Conservation (phyloP, 1,284 basidiomycete species). For the Apiotrichum mycotoxinovorans region DNA sequence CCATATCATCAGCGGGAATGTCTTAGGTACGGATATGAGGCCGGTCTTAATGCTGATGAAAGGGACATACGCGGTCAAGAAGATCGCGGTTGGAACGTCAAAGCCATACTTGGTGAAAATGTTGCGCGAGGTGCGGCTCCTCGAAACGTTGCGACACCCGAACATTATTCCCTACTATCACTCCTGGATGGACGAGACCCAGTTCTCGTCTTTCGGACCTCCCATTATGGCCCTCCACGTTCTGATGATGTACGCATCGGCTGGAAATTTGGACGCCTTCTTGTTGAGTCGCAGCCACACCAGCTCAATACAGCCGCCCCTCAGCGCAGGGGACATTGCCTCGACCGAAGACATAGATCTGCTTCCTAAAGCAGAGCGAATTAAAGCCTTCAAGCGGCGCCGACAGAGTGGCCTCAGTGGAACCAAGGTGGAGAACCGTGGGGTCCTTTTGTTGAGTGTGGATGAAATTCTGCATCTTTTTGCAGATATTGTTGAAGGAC, state of each 20-base stretch:
- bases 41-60: not conserved
- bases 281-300: constrained; percentile 62
- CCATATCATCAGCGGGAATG: constrained; percentile 39
- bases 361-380: constrained; percentile 58
- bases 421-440: constrained; percentile 47
- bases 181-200: constrained; percentile 81
- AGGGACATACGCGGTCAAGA: constrained; percentile 79
- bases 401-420: constrained; percentile 40
- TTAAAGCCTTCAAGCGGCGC: constrained; percentile 52
- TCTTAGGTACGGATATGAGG: constrained; percentile 22
- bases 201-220: constrained; percentile 78
- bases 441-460: constrained; percentile 72
- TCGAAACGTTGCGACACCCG: constrained; percentile 81
- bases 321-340: constrained; percentile 25
- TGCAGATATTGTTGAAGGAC: constrained; percentile 69
- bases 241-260: constrained; percentile 90
- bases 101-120: constrained; percentile 76
- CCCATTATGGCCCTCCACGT: constrained; percentile 77
- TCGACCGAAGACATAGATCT: constrained; percentile 55
- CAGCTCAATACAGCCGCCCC: constrained; percentile 14
- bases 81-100: constrained; percentile 86
- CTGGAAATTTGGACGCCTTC: constrained; percentile 75
- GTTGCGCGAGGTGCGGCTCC: constrained; percentile 73
- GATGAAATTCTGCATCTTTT: constrained; percentile 76
- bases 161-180: constrained; percentile 95